Evolutionary conservation across 139 green algal genomes (phyloP).

Genomic region (Micromonas pusilla): DNA sequence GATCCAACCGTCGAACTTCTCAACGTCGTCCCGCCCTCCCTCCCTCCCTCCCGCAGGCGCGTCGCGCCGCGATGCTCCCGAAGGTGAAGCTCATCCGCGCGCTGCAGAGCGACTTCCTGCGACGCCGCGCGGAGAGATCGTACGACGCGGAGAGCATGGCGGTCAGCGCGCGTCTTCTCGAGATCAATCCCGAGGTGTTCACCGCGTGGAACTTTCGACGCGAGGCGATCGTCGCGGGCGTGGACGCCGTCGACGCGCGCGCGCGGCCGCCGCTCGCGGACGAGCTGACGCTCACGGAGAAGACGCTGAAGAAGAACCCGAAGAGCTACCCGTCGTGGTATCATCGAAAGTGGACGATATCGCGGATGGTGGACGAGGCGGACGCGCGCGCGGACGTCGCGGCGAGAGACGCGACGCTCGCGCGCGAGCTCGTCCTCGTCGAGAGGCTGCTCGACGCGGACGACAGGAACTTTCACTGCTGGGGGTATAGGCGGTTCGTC

Average conservation of each 20-base stretch:
- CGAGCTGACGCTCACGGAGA: constrained; percentile 41
- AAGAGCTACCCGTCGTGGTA: constrained; percentile 93
- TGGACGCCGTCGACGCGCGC: constrained; percentile 30
- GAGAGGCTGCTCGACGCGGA: constrained; percentile 71
- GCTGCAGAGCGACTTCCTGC: constrained; percentile 51
- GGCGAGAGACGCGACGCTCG: constrained; percentile 32
- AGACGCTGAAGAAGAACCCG: constrained; percentile 69
- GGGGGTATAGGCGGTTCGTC: constrained; percentile 74
- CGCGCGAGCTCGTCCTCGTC: constrained; percentile 41
- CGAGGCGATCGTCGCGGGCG: constrained; percentile 48
- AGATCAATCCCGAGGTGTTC: constrained; percentile 78
- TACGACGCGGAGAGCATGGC: constrained; percentile 29
- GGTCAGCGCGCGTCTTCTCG: constrained; percentile 50
- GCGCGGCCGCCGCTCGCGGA: neutral
- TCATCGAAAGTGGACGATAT: constrained; percentile 81
- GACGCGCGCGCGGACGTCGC: constrained; percentile 31
- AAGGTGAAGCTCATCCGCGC: constrained; percentile 44
- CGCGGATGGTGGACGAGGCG: neutral
- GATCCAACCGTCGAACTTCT: no score
- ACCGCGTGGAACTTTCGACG: constrained; percentile 86
- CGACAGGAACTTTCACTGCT: constrained; percentile 91
- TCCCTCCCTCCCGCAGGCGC: no score
- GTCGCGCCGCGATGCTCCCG: neutral
- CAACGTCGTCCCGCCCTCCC: no score
- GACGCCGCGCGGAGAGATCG: neutral